A percentile compares a stretch with the other conserved stretches of the same genome.
phyloP scores from a whole-genome alignment of 78 protist genomes.

The Planoprotostelium fungivorum region DNA sequence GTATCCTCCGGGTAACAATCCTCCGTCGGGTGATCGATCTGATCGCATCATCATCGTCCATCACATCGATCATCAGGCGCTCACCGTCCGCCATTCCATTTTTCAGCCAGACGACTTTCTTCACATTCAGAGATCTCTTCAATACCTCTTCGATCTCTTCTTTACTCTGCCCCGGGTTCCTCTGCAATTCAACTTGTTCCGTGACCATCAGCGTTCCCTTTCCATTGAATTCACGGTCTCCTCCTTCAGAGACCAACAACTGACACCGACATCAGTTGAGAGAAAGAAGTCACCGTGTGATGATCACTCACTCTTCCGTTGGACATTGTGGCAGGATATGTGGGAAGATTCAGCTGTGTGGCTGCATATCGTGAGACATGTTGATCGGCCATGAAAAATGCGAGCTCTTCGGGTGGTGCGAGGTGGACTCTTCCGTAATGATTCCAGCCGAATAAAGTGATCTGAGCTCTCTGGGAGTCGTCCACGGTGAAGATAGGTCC shows the following conservation, averaged over 20 bases:
- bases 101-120: constrained; percentile 15
- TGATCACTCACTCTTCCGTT: background rate
- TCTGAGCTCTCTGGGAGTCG: background rate
- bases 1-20: background rate
- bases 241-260: constrained; percentile 14
- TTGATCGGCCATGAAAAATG: background rate
- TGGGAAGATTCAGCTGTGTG: background rate
- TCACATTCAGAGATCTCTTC: constrained; percentile 9
- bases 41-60: background rate
- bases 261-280: background rate
- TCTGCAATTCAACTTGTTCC: constrained; percentile 11
- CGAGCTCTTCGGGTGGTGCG: background rate
- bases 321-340: background rate
- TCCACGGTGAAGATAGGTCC: background rate
- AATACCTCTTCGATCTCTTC: constrained; percentile 15
- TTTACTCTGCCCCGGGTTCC: constrained; percentile 8
- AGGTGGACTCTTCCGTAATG: background rate
- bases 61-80: background rate
- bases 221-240: constrained; percentile 24
- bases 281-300: background rate
- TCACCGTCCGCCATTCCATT: constrained; percentile 17
- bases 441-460: background rate
- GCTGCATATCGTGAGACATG: background rate
- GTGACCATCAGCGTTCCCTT: constrained; percentile 20
- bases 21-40: background rate